Conservation (phyloP, 2,329 filamentous ascomycete genomes). For the Aspergillus sp. region DNA sequence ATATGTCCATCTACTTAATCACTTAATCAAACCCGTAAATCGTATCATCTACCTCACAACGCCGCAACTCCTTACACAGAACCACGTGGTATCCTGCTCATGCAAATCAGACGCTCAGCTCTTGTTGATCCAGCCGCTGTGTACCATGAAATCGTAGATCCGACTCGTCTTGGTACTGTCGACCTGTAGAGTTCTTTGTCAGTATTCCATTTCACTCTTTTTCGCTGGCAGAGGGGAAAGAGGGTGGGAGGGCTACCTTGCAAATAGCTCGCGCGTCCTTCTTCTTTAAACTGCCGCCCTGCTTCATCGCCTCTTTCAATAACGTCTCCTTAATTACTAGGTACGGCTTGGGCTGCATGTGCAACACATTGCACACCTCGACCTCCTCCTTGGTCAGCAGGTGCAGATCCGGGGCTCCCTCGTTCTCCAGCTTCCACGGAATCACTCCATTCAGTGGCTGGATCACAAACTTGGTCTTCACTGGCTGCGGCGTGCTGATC, state of each 20-base stretch:
- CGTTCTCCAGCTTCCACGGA: constrained; percentile 67
- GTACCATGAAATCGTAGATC: constrained; percentile 93
- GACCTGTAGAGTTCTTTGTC: constrained; percentile 51
- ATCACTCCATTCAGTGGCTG: constrained; percentile 50
- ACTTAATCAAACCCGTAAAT: neutral
- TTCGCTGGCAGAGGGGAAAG: neutral
- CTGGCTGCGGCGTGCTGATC: constrained; percentile 40
- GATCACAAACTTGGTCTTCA: constrained; percentile 56
- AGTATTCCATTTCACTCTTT: too few species aligned
- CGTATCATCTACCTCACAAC: constrained; percentile 3
- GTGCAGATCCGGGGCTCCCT: constrained; percentile 77
- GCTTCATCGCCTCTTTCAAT: constrained; percentile 86
- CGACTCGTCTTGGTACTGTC: constrained; percentile 82
- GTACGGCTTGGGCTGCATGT: constrained; percentile 91
- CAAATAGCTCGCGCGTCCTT: constrained; percentile 89
- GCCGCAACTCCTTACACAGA: constrained; percentile 13
- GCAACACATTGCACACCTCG: constrained; percentile 80
- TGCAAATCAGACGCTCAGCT: constrained; percentile 51
- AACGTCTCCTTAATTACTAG: constrained; percentile 90
- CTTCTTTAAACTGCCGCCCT: constrained; percentile 86
- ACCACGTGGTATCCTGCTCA: constrained; percentile 1
- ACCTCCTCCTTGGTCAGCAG: constrained; percentile 81
- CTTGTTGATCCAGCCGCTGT: constrained; percentile 88
- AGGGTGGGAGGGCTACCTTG: constrained; percentile 44
- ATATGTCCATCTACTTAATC: neutral